phyloP scores from a whole-genome alignment of 768 basidiomycete genomes.

The Botryobasidium botryosum region DNA sequence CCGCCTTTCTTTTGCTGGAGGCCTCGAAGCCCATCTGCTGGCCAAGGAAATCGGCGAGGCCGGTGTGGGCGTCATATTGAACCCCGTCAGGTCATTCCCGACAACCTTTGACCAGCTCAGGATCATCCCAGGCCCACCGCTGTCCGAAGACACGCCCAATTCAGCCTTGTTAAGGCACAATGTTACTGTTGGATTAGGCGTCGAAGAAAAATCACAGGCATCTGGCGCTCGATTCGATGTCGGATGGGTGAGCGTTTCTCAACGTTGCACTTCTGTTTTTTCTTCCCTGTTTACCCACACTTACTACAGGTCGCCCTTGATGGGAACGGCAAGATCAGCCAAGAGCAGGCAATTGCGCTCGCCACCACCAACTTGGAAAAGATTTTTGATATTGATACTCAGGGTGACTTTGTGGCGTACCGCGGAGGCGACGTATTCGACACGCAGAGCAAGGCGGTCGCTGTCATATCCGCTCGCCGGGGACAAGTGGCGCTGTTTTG shows the following conservation, averaged over 20 bases:
- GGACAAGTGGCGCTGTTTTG: background rate
- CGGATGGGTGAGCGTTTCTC: conserved; percentile 47
- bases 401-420: conserved; percentile 40
- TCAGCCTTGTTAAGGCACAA: conserved; percentile 44
- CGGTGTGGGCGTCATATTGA: conserved; percentile 56
- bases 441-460: conserved; percentile 5
- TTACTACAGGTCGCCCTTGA: conserved; percentile 25
- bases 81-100: conserved; percentile 57
- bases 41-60: conserved; percentile 49
- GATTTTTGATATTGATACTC: conserved; percentile 26
- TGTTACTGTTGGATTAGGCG: conserved; percentile 56
- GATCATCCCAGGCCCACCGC: conserved; percentile 52
- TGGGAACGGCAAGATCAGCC: conserved; percentile 24
- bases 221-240: conserved; percentile 65
- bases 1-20: conserved; percentile 37
- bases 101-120: conserved; percentile 46
- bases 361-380: conserved; percentile 39
- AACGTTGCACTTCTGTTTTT: background rate
- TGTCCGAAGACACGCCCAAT: conserved; percentile 43
- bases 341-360: conserved; percentile 33
- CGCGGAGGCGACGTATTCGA: conserved; percentile 34
- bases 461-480: conserved; percentile 7
- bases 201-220: conserved; percentile 49
- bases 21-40: conserved; percentile 50
- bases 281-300: conserved; percentile 15